Percentiles rank a stretch among this genome's conserved stretches.
Conservation (phyloP, 192 early-diverging fungal genomes). For the Kickxella alabastrina region DNA sequence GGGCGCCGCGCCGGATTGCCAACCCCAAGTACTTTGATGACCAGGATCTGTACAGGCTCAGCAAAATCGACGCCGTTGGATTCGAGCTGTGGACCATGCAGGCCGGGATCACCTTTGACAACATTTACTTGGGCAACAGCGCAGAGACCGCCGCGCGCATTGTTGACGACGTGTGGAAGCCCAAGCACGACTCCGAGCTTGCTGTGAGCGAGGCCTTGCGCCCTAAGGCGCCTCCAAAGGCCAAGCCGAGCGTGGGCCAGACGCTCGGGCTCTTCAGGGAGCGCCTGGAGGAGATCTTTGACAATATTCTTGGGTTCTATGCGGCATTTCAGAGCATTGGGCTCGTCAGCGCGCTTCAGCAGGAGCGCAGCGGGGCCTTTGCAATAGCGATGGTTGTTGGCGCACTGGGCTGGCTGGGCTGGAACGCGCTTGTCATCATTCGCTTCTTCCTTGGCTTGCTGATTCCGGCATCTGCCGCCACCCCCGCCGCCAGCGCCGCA, state of each 20-base stretch:
- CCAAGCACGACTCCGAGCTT: slow-evolving; percentile 70
- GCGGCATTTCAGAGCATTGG: slow-evolving; percentile 6
- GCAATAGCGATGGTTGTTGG: slow-evolving; percentile 21
- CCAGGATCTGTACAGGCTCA: slow-evolving; percentile 68
- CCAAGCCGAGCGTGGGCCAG: slow-evolving; percentile 8
- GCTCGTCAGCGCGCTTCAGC: slow-evolving; percentile 19
- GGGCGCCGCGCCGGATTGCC: slow-evolving; percentile 78
- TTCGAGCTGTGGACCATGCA: slow-evolving; percentile 97
- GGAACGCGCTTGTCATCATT: slow-evolving; percentile 23
- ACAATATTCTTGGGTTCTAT: slow-evolving; percentile 26
- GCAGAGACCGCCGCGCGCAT: slow-evolving; percentile 64
- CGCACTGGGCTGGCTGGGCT: slow-evolving; percentile 35
- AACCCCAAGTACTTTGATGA: slow-evolving; percentile 89
- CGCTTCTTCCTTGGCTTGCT: slow-evolving; percentile 9
- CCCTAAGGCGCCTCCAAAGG: slow-evolving; percentile 21
- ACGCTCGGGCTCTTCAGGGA: slow-evolving; percentile 22
- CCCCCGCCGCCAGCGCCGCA: not conserved
- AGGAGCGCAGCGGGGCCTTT: slow-evolving; percentile 31
- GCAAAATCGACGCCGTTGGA: slow-evolving; percentile 75
- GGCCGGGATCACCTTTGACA: slow-evolving; percentile 82
- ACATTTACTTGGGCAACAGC: slow-evolving; percentile 82
- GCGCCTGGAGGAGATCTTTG: slow-evolving; percentile 28
- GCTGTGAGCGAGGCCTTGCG: slow-evolving; percentile 26
- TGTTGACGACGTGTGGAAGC: slow-evolving; percentile 71
- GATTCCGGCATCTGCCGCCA: slow-evolving; percentile 1